phyloP scores from a whole-genome alignment of 2,329 filamentous ascomycete genomes.

The Hysterium pulicare region DNA sequence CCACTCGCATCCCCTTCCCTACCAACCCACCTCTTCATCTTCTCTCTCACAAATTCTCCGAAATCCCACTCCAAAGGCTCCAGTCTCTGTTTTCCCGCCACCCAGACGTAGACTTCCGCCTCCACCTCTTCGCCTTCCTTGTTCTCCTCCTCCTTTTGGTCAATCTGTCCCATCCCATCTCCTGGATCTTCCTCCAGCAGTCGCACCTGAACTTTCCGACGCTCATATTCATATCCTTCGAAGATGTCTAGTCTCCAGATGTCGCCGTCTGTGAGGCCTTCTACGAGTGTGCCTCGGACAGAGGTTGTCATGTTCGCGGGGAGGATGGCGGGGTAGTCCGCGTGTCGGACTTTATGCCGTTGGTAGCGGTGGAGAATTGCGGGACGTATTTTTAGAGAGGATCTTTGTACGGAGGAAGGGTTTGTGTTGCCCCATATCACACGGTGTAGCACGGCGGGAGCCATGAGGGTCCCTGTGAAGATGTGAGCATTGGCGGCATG shows the following conservation, averaged over 20 bases:
- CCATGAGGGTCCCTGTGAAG: constrained; percentile 64
- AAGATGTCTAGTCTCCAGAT: constrained; percentile 74
- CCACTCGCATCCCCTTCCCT: constrained; percentile 43
- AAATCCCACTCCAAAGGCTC: constrained; percentile 85
- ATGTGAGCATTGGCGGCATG: constrained; percentile 4
- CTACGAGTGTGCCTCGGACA: constrained; percentile 72
- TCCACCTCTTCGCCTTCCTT: constrained; percentile 39
- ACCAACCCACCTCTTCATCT: constrained; percentile 60
- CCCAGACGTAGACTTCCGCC: constrained; percentile 53
- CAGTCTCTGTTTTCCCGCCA: constrained; percentile 47
- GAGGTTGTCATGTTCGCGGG: constrained; percentile 29
- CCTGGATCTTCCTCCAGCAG: constrained; percentile 31
- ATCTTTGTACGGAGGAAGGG: constrained; percentile 49
- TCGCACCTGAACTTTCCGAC: constrained; percentile 47
- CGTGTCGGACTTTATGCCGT: constrained; percentile 64
- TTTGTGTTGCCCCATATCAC: constrained; percentile 67
- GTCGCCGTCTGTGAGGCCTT: constrained; percentile 74
- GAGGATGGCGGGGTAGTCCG: constrained; percentile 80
- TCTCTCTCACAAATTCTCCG: constrained; percentile 74
- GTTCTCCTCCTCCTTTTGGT: constrained; percentile 30
- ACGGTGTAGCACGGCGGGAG: constrained; percentile 78
- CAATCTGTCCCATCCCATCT: constrained; percentile 12
- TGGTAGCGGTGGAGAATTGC: constrained; percentile 73
- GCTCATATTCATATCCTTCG: constrained; percentile 72
- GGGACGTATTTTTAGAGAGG: constrained; percentile 62